Conservation (phyloP, 2,329 filamentous ascomycete genomes). For the Sphaerostilbella broomeana region DNA sequence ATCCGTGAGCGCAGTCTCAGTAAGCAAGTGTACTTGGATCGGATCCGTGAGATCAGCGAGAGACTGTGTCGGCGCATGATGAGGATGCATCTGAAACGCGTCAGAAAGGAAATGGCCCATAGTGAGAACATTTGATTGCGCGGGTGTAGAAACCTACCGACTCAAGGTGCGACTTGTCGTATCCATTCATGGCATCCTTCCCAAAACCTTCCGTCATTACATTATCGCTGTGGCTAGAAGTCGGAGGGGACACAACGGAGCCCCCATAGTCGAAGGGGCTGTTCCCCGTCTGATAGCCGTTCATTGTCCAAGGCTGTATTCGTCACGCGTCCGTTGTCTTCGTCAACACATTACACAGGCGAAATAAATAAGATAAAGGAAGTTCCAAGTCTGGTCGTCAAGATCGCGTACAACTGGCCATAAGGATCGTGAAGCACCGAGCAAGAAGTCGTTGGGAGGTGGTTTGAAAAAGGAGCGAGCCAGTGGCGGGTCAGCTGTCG, state of each 20-base stretch:
- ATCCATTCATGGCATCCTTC: conserved; percentile 40
- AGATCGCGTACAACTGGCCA: background rate
- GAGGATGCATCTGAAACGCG: conserved; percentile 40
- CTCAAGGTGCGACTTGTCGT: conserved; percentile 42
- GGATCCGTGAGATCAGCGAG: conserved; percentile 60
- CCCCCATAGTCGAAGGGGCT: conserved; percentile 31
- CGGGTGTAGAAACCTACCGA: conserved; percentile 40
- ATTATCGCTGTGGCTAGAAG: conserved; percentile 40
- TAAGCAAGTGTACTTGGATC: conserved; percentile 83
- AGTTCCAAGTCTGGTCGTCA: background rate
- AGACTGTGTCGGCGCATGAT: conserved; percentile 47
- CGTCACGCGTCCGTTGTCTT: conserved; percentile 17
- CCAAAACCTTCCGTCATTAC: conserved; percentile 50
- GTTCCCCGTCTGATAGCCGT: conserved; percentile 31
- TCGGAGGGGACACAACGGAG: conserved; percentile 26
- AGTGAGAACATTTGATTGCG: conserved; percentile 2
- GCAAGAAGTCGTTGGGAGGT: conserved; percentile 2
- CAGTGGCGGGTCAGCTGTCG: too few species aligned
- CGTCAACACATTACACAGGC: conserved; percentile 18
- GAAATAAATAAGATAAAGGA: too few species aligned
- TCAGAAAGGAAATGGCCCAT: conserved; percentile 9
- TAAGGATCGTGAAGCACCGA: background rate
- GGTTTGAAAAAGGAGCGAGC: conserved; percentile 5
- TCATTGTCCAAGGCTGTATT: conserved; percentile 28
- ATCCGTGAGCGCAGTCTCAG: conserved; percentile 87